Evolutionary conservation across 371 early-diverging fungal species (phyloP).

Genomic region (Umbelopsis sp.): DNA sequence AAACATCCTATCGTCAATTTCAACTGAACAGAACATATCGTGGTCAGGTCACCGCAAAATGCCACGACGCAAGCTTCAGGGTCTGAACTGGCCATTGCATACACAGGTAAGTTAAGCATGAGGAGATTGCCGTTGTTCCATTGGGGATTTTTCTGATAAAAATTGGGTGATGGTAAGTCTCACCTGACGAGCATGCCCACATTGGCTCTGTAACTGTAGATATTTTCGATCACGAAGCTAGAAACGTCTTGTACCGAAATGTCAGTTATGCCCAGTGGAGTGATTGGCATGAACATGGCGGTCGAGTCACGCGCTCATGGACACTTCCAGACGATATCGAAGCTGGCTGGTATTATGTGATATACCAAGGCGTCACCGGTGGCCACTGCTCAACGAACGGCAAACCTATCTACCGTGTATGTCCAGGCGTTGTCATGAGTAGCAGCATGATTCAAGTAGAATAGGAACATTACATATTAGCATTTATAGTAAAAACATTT

Average conservation of each 20-base stretch:
- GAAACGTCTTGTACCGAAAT: background rate
- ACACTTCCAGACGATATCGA: background rate
- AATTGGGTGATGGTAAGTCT: background rate
- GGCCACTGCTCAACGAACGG: background rate
- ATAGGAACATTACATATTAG: background rate
- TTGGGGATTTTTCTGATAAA: no score
- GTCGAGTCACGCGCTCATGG: background rate
- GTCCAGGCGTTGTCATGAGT: background rate
- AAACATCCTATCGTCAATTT: no score
- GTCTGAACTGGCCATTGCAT: background rate
- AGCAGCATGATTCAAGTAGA: constrained; percentile 12
- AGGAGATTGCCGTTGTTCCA: no score
- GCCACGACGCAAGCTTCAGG: background rate
- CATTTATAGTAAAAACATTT: background rate
- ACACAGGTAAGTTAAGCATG: background rate
- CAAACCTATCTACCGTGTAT: background rate
- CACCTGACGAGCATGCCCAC: constrained; percentile 1
- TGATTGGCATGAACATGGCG: constrained; percentile 10
- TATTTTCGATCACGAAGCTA: background rate
- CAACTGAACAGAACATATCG: background rate
- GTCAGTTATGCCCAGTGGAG: constrained; percentile 13
- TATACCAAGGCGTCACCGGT: background rate
- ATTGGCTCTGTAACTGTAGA: constrained; percentile 10
- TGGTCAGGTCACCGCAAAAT: background rate
- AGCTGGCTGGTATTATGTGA: constrained; percentile 4